A percentile compares a stretch with the other conserved stretches of the same genome.
phyloP scores from a whole-genome alignment of 495 filamentous ascomycete genomes.

The Penicillium chermesinum region DNA sequence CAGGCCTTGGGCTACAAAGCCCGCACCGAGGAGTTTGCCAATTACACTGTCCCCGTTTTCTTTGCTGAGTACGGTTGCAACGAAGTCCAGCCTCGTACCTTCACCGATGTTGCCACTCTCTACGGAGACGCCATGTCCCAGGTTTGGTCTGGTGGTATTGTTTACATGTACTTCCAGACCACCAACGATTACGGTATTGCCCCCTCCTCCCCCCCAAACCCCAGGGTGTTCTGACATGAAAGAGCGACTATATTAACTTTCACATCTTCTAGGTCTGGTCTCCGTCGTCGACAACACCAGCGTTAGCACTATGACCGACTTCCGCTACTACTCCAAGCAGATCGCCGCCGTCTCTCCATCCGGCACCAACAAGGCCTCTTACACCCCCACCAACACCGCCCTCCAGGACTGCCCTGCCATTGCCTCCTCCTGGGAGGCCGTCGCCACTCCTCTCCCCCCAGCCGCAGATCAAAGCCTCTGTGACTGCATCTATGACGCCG shows the following conservation, averaged over 20 bases:
- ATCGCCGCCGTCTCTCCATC: conserved; percentile 65
- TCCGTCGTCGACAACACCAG: conserved; percentile 53
- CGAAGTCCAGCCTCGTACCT: conserved; percentile 63
- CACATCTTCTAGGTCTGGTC: conserved; percentile 54
- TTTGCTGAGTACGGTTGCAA: conserved; percentile 99
- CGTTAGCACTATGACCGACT: conserved; percentile 66
- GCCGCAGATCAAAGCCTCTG: conserved; percentile 71
- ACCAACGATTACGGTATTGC: conserved; percentile 76
- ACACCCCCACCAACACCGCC: conserved; percentile 74
- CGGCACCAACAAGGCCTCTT: conserved; percentile 57
- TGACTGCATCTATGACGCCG: conserved; percentile 68
- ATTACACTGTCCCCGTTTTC: conserved; percentile 89
- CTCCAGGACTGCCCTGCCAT: conserved; percentile 66
- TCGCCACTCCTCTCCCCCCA: conserved; percentile 64
- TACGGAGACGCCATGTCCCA: conserved; percentile 74
- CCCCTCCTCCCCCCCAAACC: not conserved
- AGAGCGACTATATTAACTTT: not conserved
- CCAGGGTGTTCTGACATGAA: conserved; percentile 1
- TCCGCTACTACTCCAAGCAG: conserved; percentile 63
- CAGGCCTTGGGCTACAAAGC: conserved; percentile 67
- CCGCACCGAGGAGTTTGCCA: conserved; percentile 74
- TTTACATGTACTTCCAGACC: conserved; percentile 97
- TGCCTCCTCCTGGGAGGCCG: conserved; percentile 60
- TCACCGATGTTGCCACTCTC: conserved; percentile 80
- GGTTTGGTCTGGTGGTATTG: conserved; percentile 90